A percentile compares a stretch with the other conserved stretches of the same genome.
Evolutionary conservation across 768 basidiomycete species (phyloP).

Genomic region (Serendipita sp.): DNA sequence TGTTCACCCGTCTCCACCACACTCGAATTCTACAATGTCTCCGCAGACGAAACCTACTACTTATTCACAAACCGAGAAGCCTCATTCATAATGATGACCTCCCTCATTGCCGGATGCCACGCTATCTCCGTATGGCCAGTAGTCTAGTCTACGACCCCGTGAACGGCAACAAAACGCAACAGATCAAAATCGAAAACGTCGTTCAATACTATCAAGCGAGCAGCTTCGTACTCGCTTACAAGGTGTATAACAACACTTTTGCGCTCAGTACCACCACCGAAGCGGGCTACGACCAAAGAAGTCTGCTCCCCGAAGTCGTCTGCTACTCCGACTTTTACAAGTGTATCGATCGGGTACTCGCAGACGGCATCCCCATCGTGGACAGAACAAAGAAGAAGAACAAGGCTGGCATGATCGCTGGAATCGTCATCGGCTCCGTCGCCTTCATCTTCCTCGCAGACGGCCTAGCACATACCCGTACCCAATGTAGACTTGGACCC

Average conservation of each 20-base stretch:
- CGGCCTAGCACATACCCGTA: too few relatives aligned
- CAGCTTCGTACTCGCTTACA: slow-evolving; percentile 8
- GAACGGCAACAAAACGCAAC: too few relatives aligned
- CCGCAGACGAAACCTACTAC: background rate
- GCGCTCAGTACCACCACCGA: background rate
- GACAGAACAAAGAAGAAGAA: background rate
- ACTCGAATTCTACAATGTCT: background rate
- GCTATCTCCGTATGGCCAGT: background rate
- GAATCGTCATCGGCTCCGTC: background rate
- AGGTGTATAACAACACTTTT: slow-evolving; percentile 11
- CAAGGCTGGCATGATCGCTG: background rate
- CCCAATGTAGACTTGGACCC: too few relatives aligned
- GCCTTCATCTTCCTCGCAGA: background rate
- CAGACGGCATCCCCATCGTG: background rate
- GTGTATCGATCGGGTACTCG: background rate
- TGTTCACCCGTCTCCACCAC: background rate
- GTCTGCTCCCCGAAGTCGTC: background rate
- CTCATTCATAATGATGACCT: background rate
- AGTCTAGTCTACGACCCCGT: background rate
- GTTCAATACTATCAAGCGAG: slow-evolving; percentile 12
- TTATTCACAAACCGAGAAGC: background rate
- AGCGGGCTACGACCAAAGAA: background rate
- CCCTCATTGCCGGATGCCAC: background rate
- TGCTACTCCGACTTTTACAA: background rate
- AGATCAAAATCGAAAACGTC: background rate